Evolutionary conservation across 2,329 filamentous ascomycete species (phyloP).

Genomic region (Aspergillus ibericus): DNA sequence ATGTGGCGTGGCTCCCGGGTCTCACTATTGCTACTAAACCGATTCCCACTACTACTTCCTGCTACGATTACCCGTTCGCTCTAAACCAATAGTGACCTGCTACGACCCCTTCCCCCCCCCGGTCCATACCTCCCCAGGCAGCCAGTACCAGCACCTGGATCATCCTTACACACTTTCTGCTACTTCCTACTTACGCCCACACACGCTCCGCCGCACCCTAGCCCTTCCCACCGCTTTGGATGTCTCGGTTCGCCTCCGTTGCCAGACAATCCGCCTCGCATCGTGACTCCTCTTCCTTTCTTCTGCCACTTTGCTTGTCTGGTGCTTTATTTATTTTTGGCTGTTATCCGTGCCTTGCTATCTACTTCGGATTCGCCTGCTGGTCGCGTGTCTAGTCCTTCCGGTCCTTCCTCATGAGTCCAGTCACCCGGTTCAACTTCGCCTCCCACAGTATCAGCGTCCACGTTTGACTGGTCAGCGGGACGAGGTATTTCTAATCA

Average conservation of each 20-base stretch:
- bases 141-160: not conserved
- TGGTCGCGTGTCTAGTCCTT: slow-evolving; percentile 18
- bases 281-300: slow-evolving; percentile 1
- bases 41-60: slow-evolving; percentile 5
- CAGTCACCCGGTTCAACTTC: slow-evolving; percentile 20
- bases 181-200: not conserved
- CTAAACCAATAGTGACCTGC: slow-evolving; percentile 16
- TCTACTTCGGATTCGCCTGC: not conserved
- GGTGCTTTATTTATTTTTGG: slow-evolving; percentile 8
- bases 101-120: slow-evolving; percentile 4
- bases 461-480: slow-evolving; percentile 22
- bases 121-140: slow-evolving; percentile 1
- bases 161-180: not conserved
- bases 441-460: slow-evolving; percentile 18
- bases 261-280: not conserved
- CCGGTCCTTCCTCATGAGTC: slow-evolving; percentile 28
- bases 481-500: slow-evolving; percentile 16
- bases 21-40: slow-evolving; percentile 11
- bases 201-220: not conserved
- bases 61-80: slow-evolving; percentile 16
- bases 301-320: not conserved
- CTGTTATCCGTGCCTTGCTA: slow-evolving; percentile 1
- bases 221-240: slow-evolving; percentile 4
- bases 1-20: slow-evolving; percentile 17
- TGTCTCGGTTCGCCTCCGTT: slow-evolving; percentile 8